Conservation (phyloP, 352 stramenopile species). For the Pythium periplocum region DNA sequence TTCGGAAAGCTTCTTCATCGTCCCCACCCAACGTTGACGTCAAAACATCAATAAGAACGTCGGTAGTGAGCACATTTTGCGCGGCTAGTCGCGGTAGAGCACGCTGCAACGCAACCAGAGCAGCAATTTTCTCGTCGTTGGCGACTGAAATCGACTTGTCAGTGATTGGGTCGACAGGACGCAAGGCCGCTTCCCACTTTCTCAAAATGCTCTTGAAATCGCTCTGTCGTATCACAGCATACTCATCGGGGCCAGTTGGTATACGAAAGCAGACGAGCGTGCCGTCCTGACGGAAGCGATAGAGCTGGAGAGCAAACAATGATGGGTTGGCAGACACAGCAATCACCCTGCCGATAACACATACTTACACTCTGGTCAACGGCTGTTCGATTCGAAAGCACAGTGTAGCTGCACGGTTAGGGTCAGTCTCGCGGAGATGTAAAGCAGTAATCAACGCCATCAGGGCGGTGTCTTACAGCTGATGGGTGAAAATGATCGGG, state of each 20-base stretch:
- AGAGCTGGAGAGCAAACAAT: slow-evolving; percentile 22
- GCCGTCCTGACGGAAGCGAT: slow-evolving; percentile 32
- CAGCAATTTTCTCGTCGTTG: slow-evolving; percentile 29
- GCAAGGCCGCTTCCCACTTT: no score
- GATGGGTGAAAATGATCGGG: slow-evolving; percentile 44
- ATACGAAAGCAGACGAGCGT: slow-evolving; percentile 47
- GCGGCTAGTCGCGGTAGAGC: slow-evolving; percentile 25
- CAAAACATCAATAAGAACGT: slow-evolving; percentile 16
- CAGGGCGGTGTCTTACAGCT: slow-evolving; percentile 28
- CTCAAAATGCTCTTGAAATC: slow-evolving; percentile 13
- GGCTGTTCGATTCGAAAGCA: slow-evolving; percentile 56
- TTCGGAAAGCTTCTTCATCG: slow-evolving; percentile 14
- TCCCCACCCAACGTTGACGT: neutral
- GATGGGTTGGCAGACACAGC: neutral
- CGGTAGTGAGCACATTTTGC: slow-evolving; percentile 26
- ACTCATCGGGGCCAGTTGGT: slow-evolving; percentile 34
- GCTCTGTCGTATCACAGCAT: slow-evolving; percentile 23
- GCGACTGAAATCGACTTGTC: slow-evolving; percentile 2
- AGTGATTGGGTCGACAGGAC: neutral
- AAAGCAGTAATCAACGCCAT: neutral
- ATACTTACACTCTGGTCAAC: slow-evolving; percentile 51
- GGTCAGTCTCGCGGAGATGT: neutral
- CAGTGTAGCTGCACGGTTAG: slow-evolving; percentile 32
- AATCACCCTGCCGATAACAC: neutral
- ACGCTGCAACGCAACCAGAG: slow-evolving; percentile 27